Conservation (phyloP, 2,329 filamentous ascomycete genomes). For the Aspergillus fumigatiaffinis region DNA sequence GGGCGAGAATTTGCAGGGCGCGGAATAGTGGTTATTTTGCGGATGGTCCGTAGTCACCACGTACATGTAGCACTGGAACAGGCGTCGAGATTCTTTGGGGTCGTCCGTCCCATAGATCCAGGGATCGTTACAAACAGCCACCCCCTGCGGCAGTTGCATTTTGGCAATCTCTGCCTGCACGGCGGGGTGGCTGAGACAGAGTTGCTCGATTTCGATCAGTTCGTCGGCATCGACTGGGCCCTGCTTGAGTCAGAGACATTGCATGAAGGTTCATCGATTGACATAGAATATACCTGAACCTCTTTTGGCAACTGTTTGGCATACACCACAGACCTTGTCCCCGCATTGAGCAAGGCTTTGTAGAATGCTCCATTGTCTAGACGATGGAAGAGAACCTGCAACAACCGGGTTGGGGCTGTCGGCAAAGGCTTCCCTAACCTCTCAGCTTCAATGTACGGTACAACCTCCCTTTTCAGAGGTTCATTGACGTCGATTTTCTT, state of each 20-base stretch:
- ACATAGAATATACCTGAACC: conserved; percentile 36
- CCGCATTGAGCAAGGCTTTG: conserved; percentile 40
- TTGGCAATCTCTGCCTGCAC: conserved; percentile 59
- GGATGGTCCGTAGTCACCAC: conserved; percentile 32
- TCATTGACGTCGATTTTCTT: conserved; percentile 67
- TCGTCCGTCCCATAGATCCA: conserved; percentile 64
- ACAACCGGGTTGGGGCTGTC: conserved; percentile 48
- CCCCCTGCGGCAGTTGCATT: conserved; percentile 54
- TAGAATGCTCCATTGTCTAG: conserved; percentile 41
- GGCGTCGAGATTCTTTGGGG: conserved; percentile 34
- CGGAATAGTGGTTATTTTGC: conserved; percentile 36
- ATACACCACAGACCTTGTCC: conserved; percentile 30
- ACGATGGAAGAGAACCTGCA: conserved; percentile 50
- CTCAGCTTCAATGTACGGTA: conserved; percentile 63
- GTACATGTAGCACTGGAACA: conserved; percentile 43
- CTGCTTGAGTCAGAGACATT: conserved; percentile 37
- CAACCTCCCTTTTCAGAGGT: conserved; percentile 56
- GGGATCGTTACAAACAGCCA: conserved; percentile 55
- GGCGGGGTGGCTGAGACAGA: conserved; percentile 52
- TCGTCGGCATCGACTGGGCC: conserved; percentile 58
- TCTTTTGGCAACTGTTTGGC: conserved; percentile 46
- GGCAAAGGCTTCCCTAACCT: conserved; percentile 49
- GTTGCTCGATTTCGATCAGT: conserved; percentile 55
- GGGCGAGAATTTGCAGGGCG: conserved; percentile 35
- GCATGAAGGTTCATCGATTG: neutral